phyloP scores from a whole-genome alignment of 2,329 filamentous ascomycete genomes.

The Curvularia sp. region DNA sequence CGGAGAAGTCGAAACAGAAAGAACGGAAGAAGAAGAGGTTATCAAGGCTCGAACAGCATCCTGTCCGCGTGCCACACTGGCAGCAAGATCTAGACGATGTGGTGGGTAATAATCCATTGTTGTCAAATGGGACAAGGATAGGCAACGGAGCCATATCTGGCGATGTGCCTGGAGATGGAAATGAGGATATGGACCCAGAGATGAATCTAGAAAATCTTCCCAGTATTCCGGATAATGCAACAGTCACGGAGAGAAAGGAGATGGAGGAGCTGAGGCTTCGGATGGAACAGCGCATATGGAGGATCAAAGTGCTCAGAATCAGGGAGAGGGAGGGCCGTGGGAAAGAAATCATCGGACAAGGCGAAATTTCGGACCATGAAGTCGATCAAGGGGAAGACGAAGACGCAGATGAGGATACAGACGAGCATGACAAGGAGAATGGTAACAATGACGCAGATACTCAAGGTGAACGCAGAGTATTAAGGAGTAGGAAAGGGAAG shows the following conservation, averaged over 20 bases:
- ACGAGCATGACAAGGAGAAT: neutral
- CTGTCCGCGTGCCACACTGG: conserved; percentile 12
- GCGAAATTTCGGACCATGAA: neutral
- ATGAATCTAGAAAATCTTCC: conserved; percentile 1
- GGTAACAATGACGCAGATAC: neutral
- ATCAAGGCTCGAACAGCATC: conserved; percentile 4
- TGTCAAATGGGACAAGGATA: neutral
- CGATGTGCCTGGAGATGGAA: neutral
- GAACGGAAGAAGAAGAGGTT: conserved; percentile 8
- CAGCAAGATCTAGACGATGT: conserved; percentile 5
- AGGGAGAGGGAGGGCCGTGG: conserved; percentile 4
- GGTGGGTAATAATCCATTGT: no score
- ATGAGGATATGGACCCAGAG: neutral
- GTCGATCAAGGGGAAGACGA: neutral
- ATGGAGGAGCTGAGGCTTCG: conserved; percentile 12
- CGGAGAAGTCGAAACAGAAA: neutral
- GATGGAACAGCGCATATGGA: conserved; percentile 16
- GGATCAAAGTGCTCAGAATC: conserved; percentile 10
- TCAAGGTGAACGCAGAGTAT: neutral
- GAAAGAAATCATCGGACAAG: conserved; percentile 1
- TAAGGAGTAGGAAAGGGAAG: conserved; percentile 4
- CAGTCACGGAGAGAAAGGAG: conserved; percentile 6
- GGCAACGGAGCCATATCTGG: neutral
- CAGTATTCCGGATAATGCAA: conserved; percentile 4
- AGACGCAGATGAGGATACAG: neutral